Percentiles rank a stretch among this genome's conserved stretches.
phyloP scores from a whole-genome alignment of 2,329 filamentous ascomycete genomes.

The Diaporthe australafricana region DNA sequence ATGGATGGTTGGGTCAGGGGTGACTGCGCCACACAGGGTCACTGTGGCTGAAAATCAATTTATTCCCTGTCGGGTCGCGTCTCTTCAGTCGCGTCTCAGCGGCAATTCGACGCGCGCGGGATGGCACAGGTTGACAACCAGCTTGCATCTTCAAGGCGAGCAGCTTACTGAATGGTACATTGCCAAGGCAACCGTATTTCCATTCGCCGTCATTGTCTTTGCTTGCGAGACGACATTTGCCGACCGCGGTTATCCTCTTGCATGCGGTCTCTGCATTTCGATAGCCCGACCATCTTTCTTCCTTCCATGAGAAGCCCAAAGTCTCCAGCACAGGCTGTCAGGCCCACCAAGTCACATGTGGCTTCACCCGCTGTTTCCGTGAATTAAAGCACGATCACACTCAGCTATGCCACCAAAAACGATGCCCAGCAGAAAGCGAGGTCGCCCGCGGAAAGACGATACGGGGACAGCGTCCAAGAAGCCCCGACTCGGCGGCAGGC shows the following conservation, averaged over 20 bases:
- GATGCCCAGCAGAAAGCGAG: slow-evolving; percentile 30
- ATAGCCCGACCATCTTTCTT: background rate
- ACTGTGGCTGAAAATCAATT: slow-evolving; percentile 33
- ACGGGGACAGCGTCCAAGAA: slow-evolving; percentile 36
- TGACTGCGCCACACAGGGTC: slow-evolving; percentile 20
- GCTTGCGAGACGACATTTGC: background rate
- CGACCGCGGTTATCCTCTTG: background rate
- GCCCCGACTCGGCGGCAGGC: slow-evolving; percentile 34
- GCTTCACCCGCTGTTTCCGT: background rate
- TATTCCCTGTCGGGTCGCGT: slow-evolving; percentile 19
- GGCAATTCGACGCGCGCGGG: background rate
- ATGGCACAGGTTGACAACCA: background rate
- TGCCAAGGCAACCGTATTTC: background rate
- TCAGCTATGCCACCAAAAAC: slow-evolving; percentile 28
- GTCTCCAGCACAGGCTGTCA: background rate
- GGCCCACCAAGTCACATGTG: background rate
- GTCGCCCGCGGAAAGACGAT: slow-evolving; percentile 36
- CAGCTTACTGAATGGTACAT: background rate
- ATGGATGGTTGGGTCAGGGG: slow-evolving; percentile 10
- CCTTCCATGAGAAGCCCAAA: background rate
- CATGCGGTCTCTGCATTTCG: background rate
- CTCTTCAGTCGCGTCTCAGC: slow-evolving; percentile 12
- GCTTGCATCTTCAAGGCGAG: background rate
- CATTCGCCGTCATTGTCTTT: background rate
- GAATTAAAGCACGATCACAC: background rate